These are phyloP conservation scores for Podila clonocystis DNA, from an alignment of 192 early-diverging fungal genomes.

Conservation along the genomic window DNA sequence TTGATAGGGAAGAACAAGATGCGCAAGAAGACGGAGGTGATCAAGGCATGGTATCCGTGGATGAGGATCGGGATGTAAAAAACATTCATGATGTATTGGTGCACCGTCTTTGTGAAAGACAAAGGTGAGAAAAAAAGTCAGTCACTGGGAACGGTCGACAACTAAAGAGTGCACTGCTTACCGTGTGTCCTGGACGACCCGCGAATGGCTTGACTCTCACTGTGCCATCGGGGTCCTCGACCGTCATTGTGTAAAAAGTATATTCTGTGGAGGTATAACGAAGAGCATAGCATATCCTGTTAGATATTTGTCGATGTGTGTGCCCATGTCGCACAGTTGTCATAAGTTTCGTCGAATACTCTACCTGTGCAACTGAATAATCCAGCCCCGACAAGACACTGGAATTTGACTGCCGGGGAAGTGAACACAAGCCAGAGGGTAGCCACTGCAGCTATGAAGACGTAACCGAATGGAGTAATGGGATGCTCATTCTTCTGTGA, in stretches of 20 bases:
- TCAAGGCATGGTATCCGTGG: slow-evolving; percentile 41
- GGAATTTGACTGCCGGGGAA: too few species aligned
- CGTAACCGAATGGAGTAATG: too few species aligned
- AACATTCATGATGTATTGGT: slow-evolving; percentile 49
- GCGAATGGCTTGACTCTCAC: slow-evolving; percentile 36
- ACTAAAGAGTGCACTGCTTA: background rate
- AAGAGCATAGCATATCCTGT: too few species aligned
- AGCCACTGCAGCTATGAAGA: too few species aligned
- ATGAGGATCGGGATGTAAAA: slow-evolving; percentile 49
- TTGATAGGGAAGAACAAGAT: slow-evolving; percentile 43
- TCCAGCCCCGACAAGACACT: too few species aligned
- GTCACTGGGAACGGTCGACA: too few species aligned
- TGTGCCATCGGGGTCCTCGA: slow-evolving; percentile 43
- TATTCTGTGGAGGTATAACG: slow-evolving; percentile 38
- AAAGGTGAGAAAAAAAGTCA: background rate
- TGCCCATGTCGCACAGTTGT: too few species aligned
- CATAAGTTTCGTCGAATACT: too few species aligned
- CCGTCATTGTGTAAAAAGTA: slow-evolving; percentile 37
- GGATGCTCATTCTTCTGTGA: too few species aligned
- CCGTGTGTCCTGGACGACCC: slow-evolving; percentile 45
- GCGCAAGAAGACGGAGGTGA: slow-evolving; percentile 21
- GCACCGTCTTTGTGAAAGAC: slow-evolving; percentile 19
- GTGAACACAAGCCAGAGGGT: too few species aligned
- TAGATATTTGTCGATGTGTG: too few species aligned
- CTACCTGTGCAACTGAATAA: too few species aligned